Conservation (phyloP, 2,329 filamentous ascomycete species). For the Acrodontium crateriforme region DNA sequence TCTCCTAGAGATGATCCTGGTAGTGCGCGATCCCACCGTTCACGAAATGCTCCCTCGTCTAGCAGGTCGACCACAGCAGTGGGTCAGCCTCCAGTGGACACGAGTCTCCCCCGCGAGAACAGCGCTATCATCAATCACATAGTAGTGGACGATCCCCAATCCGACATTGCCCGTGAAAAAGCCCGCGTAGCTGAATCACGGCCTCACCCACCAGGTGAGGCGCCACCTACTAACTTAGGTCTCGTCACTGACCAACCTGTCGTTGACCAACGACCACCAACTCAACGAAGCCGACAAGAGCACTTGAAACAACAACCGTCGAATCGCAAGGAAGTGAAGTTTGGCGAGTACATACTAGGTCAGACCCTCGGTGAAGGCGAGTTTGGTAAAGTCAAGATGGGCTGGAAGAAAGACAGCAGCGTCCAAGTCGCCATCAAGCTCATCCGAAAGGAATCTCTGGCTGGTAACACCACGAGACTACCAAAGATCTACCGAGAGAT, state of each 20-base stretch:
- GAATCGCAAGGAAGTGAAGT: constrained; percentile 62
- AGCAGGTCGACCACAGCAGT: constrained; percentile 36
- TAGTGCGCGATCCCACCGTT: constrained; percentile 26
- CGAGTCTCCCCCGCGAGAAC: constrained; percentile 54
- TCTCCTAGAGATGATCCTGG: constrained; percentile 34
- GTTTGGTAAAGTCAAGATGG: constrained; percentile 96
- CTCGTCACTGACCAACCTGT: constrained; percentile 28
- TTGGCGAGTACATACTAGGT: constrained; percentile 89
- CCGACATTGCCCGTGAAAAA: constrained; percentile 57
- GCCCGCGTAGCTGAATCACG: constrained; percentile 52
- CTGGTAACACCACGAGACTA: constrained; percentile 73
- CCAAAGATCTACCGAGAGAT: constrained; percentile 98
- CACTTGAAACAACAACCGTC: constrained; percentile 37
- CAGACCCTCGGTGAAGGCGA: constrained; percentile 96
- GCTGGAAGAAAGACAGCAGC: constrained; percentile 91
- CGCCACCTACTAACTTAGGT: constrained; percentile 20
- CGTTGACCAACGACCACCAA: constrained; percentile 8
- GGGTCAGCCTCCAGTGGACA: constrained; percentile 38
- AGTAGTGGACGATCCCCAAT: constrained; percentile 60
- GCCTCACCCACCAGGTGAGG: constrained; percentile 25
- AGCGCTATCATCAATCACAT: constrained; percentile 68
- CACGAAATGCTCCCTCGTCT: constrained; percentile 24
- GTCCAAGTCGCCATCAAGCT: constrained; percentile 94
- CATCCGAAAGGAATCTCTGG: constrained; percentile 82
- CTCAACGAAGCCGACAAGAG: constrained; percentile 40